These are phyloP conservation scores for Lobosporangium transversale DNA, from an alignment of 192 early-diverging fungal genomes.

Conservation along the genomic window DNA sequence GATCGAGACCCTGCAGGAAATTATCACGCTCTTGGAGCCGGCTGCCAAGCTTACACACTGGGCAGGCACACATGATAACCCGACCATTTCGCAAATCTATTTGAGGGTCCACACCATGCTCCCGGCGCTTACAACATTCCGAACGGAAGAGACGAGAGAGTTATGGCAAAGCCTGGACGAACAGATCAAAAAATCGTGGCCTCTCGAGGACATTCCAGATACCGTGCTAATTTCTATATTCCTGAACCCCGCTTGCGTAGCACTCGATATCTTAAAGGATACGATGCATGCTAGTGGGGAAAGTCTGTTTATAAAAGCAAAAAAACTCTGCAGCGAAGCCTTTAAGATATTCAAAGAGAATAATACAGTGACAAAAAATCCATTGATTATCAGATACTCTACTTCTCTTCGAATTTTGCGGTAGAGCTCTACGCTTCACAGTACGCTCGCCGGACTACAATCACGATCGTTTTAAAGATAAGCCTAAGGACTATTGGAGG, in stretches of 20 bases:
- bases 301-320: background rate
- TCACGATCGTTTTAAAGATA: background rate
- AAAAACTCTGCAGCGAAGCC: background rate
- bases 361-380: background rate
- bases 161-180: background rate
- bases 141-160: background rate
- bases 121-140: background rate
- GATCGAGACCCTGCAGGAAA: conserved; percentile 14
- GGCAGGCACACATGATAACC: background rate
- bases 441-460: too few relatives aligned
- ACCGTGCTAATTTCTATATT: conserved; percentile 11
- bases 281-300: background rate
- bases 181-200: conserved; percentile 13
- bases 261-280: background rate
- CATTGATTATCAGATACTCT: background rate
- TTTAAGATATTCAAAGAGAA: background rate
- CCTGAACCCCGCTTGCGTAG: conserved; percentile 16
- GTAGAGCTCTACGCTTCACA: conserved; percentile 2
- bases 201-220: conserved; percentile 22
- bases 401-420: background rate
- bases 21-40: conserved; percentile 13
- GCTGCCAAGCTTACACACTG: conserved; percentile 21
- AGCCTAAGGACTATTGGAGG: conserved; percentile 3
- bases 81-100: conserved; percentile 23
- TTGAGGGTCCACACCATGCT: conserved; percentile 2